Evolutionary conservation across 306 rosid genomes (phyloP).

Genomic region (Rosa rugosa): DNA sequence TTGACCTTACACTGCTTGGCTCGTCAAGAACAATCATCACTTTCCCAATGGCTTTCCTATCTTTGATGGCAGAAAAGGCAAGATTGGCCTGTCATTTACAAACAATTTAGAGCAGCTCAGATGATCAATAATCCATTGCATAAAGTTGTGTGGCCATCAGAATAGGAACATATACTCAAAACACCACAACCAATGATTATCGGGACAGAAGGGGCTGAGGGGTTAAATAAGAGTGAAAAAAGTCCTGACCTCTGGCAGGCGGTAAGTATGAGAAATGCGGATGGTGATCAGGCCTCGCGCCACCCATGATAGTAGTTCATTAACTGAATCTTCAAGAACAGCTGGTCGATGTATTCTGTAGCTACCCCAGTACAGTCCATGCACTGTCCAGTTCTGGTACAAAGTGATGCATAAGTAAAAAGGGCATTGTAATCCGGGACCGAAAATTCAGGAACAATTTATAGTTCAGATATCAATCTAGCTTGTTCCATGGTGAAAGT

Average conservation of each 20-base stretch:
- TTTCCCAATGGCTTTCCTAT: conserved; percentile 88
- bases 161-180: background rate
- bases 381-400: conserved; percentile 94
- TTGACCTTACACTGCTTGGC: conserved; percentile 46
- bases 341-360: conserved; percentile 62
- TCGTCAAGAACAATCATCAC: conserved; percentile 74
- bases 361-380: conserved; percentile 99
- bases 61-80: conserved; percentile 78
- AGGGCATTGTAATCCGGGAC: conserved; percentile 8
- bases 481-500: background rate
- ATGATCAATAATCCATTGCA: conserved; percentile 10
- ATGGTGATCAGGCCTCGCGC: conserved; percentile 69
- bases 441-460: background rate
- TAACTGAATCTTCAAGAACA: conserved; percentile 79
- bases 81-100: conserved; percentile 71
- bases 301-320: conserved; percentile 78
- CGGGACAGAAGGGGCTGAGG: background rate
- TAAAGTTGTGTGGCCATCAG: background rate
- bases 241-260: conserved; percentile 67
- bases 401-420: conserved; percentile 23
- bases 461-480: background rate
- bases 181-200: background rate
- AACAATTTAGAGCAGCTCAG: conserved; percentile 20
- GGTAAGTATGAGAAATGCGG: conserved; percentile 74
- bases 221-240: background rate